Evolutionary conservation across 106 monocot species (phyloP).

Genomic region (Dendrobium officinale): DNA sequence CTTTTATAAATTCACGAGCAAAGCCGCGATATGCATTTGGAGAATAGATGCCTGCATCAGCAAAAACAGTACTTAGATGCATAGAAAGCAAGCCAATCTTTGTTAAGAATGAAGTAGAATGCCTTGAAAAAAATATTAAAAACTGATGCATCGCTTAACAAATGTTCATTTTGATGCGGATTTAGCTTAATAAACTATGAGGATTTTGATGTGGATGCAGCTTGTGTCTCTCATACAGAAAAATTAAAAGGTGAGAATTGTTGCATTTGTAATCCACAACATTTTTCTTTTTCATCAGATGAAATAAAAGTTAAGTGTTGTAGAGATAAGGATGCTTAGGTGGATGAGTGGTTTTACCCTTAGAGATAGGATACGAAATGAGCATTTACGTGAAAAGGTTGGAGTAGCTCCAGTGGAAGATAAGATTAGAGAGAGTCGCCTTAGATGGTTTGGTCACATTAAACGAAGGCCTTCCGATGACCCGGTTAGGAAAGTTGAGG

Average conservation of each 20-base stretch:
- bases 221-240: neutral
- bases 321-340: too few species aligned
- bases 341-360: too few species aligned
- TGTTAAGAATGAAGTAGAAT: neutral
- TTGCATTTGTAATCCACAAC: neutral
- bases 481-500: too few species aligned
- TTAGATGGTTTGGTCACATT: too few species aligned
- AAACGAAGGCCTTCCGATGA: too few species aligned
- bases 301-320: neutral
- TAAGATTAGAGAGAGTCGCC: neutral
- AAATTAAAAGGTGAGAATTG: neutral
- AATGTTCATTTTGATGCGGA: neutral
- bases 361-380: too few species aligned
- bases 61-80: slow-evolving; percentile 1
- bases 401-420: too few species aligned
- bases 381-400: too few species aligned
- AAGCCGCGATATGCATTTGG: slow-evolving; percentile 99
- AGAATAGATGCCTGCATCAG: slow-evolving; percentile 78
- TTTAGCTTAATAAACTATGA: neutral
- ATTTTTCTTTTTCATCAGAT: neutral
- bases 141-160: neutral
- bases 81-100: neutral
- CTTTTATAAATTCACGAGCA: slow-evolving; percentile 99
- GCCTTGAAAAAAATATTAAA: neutral
- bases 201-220: neutral